phyloP scores from a whole-genome alignment of 179 eudicot genomes.

The Beta corolliflora region DNA sequence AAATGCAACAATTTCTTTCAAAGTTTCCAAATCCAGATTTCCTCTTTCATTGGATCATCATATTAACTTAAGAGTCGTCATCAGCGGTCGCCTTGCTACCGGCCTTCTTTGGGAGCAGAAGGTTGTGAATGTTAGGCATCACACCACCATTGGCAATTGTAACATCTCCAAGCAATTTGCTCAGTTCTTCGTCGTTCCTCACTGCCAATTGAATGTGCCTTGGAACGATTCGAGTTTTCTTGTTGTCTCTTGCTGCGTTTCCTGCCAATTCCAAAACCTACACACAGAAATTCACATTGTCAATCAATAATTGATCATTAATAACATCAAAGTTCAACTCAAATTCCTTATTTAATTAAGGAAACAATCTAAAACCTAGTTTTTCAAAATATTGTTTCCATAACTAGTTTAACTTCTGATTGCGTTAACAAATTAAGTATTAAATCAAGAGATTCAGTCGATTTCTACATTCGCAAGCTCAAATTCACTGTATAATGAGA shows the following conservation, averaged over 20 bases:
- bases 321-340: too few species aligned
- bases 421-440: too few species aligned
- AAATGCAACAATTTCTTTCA: background rate
- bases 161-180: conserved; percentile 42
- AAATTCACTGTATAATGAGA: too few species aligned
- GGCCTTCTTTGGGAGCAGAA: conserved; percentile 36
- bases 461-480: too few species aligned
- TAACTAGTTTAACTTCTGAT: background rate
- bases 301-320: background rate
- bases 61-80: conserved; percentile 12
- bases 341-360: too few species aligned
- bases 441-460: too few species aligned
- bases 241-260: conserved; percentile 44
- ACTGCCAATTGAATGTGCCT: conserved; percentile 44
- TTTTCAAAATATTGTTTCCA: background rate
- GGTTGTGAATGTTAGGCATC: conserved; percentile 40
- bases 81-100: conserved; percentile 33
- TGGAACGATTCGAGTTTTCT: conserved; percentile 40
- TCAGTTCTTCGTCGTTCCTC: conserved; percentile 40
- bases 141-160: conserved; percentile 37
- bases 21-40: background rate
- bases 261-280: conserved; percentile 44
- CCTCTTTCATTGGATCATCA: background rate
- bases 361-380: background rate
- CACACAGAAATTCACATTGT: background rate